phyloP scores from a whole-genome alignment of 164 flowering plant species.

The Kingdonia uniflora region DNA sequence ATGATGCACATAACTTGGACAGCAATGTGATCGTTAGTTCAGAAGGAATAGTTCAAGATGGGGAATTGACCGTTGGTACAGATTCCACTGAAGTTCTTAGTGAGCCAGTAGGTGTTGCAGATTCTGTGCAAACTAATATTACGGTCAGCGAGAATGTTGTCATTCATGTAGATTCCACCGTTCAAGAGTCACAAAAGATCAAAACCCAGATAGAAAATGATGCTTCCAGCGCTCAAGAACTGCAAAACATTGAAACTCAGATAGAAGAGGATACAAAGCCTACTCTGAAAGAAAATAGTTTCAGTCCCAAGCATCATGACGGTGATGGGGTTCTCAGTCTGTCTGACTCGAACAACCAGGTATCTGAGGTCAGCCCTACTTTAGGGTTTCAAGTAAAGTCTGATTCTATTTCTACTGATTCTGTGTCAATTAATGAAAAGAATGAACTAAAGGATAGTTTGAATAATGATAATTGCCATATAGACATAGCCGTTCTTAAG shows the following conservation, averaged over 20 bases:
- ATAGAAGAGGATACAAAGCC: constrained; percentile 20
- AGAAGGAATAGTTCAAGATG: constrained; percentile 19
- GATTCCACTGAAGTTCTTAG: constrained; percentile 13
- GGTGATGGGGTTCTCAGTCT: constrained; percentile 21
- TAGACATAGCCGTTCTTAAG: constrained; percentile 66
- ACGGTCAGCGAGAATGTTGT: constrained; percentile 18
- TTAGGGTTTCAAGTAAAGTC: constrained; percentile 80
- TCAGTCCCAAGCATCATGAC: neutral
- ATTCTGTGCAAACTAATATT: constrained; percentile 19
- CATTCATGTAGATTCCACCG: constrained; percentile 18
- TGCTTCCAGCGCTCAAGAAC: constrained; percentile 20
- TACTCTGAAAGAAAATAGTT: neutral
- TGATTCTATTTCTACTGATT: constrained; percentile 90
- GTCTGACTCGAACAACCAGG: constrained; percentile 57
- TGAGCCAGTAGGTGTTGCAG: constrained; percentile 11
- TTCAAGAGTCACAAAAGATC: constrained; percentile 17
- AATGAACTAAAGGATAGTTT: constrained; percentile 87
- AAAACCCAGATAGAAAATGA: constrained; percentile 24
- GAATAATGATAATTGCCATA: constrained; percentile 84
- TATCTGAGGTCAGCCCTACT: constrained; percentile 79
- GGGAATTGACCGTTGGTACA: constrained; percentile 3
- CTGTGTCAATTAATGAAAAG: constrained; percentile 80
- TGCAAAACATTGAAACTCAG: constrained; percentile 19
- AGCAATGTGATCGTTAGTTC: constrained; percentile 17
- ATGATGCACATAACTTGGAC: constrained; percentile 14